Percentiles rank a stretch among this genome's conserved stretches.
Evolutionary conservation across 345 rosid species (phyloP).

Genomic region (Eucalyptus rudis): DNA sequence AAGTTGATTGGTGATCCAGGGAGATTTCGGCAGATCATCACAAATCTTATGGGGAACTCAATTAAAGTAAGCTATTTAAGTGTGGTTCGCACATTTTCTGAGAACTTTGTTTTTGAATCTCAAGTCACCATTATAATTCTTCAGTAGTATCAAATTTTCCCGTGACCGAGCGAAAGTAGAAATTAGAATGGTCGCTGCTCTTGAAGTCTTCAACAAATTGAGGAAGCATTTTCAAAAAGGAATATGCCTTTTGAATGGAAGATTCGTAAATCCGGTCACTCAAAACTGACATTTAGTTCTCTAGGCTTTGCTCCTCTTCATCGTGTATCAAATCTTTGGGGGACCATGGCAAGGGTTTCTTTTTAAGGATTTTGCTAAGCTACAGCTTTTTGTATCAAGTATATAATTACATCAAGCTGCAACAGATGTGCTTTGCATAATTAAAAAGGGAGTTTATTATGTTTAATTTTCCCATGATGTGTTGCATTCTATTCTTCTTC

Average conservation of each 20-base stretch:
- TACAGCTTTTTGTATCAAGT: not conserved
- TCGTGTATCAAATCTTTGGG: not conserved
- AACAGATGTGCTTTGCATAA: not conserved
- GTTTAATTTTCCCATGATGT: not conserved
- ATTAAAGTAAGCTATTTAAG: slow-evolving; percentile 52
- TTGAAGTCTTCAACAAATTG: not conserved
- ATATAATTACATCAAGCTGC: not conserved
- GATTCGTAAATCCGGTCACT: not conserved
- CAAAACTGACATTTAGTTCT: not conserved
- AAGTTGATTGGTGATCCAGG: slow-evolving; percentile 85
- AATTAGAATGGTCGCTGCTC: not conserved
- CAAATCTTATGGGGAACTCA: slow-evolving; percentile 93
- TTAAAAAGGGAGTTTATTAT: not conserved
- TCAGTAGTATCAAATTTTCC: not conserved
- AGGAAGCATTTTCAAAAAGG: not conserved
- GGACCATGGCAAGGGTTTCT: not conserved
- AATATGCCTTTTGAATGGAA: not conserved
- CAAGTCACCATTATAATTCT: not conserved
- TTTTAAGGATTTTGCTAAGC: not conserved
- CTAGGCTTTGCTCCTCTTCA: not conserved
- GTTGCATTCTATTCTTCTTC: not conserved
- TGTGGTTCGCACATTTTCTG: not conserved
- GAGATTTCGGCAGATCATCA: slow-evolving; percentile 88
- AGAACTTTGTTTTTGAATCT: not conserved
- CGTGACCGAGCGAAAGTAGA: not conserved